phyloP scores from a whole-genome alignment of 352 stramenopile genomes.

The Hyaloperonospora arabidopsidis region DNA sequence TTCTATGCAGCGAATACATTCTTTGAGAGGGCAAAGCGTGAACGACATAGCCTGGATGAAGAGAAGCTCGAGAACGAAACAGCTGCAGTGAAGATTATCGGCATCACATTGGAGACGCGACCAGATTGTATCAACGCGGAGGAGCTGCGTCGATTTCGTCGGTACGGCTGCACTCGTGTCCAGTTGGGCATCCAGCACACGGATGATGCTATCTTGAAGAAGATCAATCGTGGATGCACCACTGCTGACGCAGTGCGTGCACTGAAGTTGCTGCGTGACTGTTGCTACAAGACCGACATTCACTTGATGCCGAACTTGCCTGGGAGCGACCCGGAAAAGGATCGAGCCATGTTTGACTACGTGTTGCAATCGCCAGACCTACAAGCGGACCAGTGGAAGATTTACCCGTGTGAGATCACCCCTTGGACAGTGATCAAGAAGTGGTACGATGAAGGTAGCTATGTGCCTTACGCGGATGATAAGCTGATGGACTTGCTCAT shows the following conservation, averaged over 20 bases:
- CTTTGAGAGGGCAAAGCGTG: conserved; percentile 62
- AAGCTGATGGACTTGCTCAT: conserved; percentile 87
- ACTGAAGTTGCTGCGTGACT: conserved; percentile 84
- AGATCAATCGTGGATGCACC: conserved; percentile 87
- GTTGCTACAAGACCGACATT: conserved; percentile 91
- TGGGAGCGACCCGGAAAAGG: conserved; percentile 70
- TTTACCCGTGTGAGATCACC: conserved; percentile 91
- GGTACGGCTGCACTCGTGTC: conserved; percentile 82
- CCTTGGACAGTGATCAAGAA: conserved; percentile 88
- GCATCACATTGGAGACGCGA: conserved; percentile 85
- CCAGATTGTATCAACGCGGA: conserved; percentile 87
- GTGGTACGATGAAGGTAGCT: conserved; percentile 84
- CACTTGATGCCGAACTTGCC: conserved; percentile 91
- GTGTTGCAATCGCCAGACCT: conserved; percentile 82
- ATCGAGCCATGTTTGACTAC: conserved; percentile 88
- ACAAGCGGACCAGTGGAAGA: conserved; percentile 93
- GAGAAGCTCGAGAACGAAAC: conserved; percentile 87
- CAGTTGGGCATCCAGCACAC: conserved; percentile 91
- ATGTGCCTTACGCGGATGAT: conserved; percentile 84
- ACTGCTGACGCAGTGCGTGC: conserved; percentile 62
- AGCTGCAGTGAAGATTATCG: conserved; percentile 83
- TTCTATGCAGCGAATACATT: conserved; percentile 92
- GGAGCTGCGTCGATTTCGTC: conserved; percentile 74
- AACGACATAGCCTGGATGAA: conserved; percentile 66
- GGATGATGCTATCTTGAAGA: conserved; percentile 83